Evolutionary conservation across 208 protist genomes (phyloP), one percentile per base, ranked within the genome.

Genomic region (Leishmania tropica): DNA sequence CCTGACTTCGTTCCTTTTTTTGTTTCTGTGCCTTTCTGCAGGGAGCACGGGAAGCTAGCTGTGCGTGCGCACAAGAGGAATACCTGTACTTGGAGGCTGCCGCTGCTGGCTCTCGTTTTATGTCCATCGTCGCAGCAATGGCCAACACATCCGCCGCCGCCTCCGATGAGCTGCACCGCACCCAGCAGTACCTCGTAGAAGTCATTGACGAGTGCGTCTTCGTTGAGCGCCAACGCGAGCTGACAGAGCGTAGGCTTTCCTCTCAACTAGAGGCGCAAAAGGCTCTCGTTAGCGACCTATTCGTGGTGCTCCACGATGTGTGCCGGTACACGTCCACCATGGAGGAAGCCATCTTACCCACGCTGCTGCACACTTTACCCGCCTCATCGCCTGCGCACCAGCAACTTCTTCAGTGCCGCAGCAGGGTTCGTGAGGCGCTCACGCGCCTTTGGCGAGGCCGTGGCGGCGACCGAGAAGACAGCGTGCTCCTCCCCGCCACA

Each of bases 121-220:
- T 7, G 37, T 24, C 10, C 40, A 2, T 47, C 40, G 17, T 21
- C 10, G 21, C 53, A 40, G 28, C 28, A 65, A 81, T 80, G 60
- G 62, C 62, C 47, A 56, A 65, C 75, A 54, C 51, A 10, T 65
- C 62, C 10, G 15, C 56, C 51, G 40, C 47, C 19, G 13, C 37
- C 42, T 77, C 60, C 2, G 79, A 86, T 51, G 83, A 84, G 42
- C 70, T 89, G 60, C 73, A 58, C 45, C 92, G 79, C 76, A 81
- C 85, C 19, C 85, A 92, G 72, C 78, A 87, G 60, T 88, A 89
- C 54, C 81, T 96, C 0, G 89, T 88, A 0, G 93, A 96, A 72
- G 89, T 96, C 0, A 91, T 96, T 76, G 93, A 96, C 83, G 93
- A 96, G 78, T 93, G 88, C 76, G 86, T 96, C 31, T 93, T 93